Base-by-base conservation (phyloP, 371 early-diverging fungal species). In the Entomophthora muscae region DNA sequence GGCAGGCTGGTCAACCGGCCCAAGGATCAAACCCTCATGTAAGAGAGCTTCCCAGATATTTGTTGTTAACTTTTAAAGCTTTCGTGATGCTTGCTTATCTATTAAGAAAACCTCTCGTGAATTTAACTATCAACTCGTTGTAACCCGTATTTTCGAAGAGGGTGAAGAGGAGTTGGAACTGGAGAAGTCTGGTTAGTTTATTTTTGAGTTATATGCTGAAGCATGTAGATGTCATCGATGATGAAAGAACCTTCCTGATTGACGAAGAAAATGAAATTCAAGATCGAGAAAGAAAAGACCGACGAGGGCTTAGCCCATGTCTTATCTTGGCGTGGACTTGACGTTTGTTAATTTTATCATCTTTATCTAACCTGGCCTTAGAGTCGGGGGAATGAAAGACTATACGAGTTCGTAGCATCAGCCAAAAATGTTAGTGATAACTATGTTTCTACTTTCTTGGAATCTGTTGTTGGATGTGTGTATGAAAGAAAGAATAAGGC, bases 141-240 rank as follows among this genome's bases (percentile, higher is more conserved):
- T 83, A 17, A 76, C 73, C 51, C 79, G 88, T 23, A 69, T 83
- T 17, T 78, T 78, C 64, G 87, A 87, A 3, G 88, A 90, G 57
- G 89, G 84, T 56, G 88, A 89, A 61, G 83, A 75, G 27, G 76
- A 77, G 12, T 69, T 78, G 3, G 76, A 68, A n/a, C 64, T 70
- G 24, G 72, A 67, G 52, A 53, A 31, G 33, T 54, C n/a, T n/a
- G 52, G 53, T 53, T 53, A 60, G 57, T 24, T 28, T 5, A 28
- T 17, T 17, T 5, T 10, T 29, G 17, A 17, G 23, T 31, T 57
- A 28, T 57, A 55, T 12, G 7, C 10, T 7, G 10, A 7, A 17
- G 7, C 13, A 17, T 57, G 31, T 26, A 26, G 22, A 57, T 57
- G 28, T 57, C 17, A 24, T 57, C 13, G 57, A 57, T 22, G 30